Conservation (phyloP, 106 monocot genomes). For the Cymbidium sinense region DNA sequence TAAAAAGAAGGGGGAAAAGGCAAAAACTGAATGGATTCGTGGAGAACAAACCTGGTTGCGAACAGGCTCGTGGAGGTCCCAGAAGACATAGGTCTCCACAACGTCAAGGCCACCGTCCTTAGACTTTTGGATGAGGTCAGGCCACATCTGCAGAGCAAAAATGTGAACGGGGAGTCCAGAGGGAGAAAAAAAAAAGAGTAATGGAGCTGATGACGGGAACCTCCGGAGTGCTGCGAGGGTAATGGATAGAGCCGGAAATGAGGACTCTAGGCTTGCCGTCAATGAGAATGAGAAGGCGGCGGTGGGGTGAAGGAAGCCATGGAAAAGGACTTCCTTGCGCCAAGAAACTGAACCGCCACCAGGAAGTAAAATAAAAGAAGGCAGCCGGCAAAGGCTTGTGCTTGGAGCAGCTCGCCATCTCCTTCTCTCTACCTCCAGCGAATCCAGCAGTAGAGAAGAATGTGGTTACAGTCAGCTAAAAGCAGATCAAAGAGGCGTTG, state of each 20-base stretch:
- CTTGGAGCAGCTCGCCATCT: not conserved
- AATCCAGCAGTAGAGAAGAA: not conserved
- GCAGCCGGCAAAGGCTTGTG: not conserved
- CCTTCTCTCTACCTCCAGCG: not conserved
- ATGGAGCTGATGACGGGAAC: not conserved
- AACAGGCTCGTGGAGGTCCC: slow-evolving; percentile 77
- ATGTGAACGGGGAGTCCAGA: not conserved
- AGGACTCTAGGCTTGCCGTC: slow-evolving; percentile 6
- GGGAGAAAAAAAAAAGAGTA: not conserved
- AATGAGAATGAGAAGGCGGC: not conserved
- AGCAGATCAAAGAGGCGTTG: not conserved
- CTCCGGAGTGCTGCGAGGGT: slow-evolving; percentile 10
- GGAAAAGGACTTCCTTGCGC: not conserved
- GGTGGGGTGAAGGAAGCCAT: slow-evolving; percentile 5
- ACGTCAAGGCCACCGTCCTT: slow-evolving; percentile 75
- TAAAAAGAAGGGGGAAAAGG: not conserved
- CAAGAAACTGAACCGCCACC: slow-evolving; percentile 2
- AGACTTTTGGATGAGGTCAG: slow-evolving; percentile 61
- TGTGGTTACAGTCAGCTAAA: not conserved
- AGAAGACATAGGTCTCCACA: slow-evolving; percentile 73
- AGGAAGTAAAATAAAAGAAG: not conserved
- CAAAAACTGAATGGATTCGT: not conserved
- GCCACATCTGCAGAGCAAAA: slow-evolving; percentile 54
- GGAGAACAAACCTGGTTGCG: slow-evolving; percentile 49
- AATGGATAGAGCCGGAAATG: slow-evolving; percentile 11